A percentile compares a stretch with the other conserved stretches of the same genome.
Evolutionary conservation across 2,329 filamentous ascomycete genomes (phyloP).

Genomic region (Pseudonectria foliicola): DNA sequence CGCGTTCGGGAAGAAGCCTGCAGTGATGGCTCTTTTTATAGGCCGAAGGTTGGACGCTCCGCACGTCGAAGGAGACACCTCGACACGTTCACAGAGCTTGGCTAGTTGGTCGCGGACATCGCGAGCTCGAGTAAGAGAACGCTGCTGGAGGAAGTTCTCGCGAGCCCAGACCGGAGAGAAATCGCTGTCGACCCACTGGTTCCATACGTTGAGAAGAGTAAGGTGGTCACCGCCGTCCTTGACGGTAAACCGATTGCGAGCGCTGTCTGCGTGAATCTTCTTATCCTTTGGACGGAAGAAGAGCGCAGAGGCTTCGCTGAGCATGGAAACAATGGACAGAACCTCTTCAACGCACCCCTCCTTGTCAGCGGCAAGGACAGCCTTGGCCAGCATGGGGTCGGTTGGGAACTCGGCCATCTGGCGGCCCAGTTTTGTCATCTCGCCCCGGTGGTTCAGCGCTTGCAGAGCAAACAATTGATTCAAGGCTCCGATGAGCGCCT

Average conservation of each 20-base stretch:
- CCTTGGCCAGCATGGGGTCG: slow-evolving; percentile 84
- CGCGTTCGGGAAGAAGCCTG: slow-evolving; percentile 92
- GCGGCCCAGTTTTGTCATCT: slow-evolving; percentile 82
- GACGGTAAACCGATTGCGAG: slow-evolving; percentile 78
- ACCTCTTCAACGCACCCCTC: slow-evolving; percentile 93
- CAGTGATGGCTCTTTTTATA: slow-evolving; percentile 80
- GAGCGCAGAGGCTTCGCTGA: slow-evolving; percentile 77
- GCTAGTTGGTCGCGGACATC: slow-evolving; percentile 89
- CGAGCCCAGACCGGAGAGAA: slow-evolving; percentile 81
- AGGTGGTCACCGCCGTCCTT: slow-evolving; percentile 88
- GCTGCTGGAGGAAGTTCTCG: slow-evolving; percentile 91
- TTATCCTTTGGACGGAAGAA: slow-evolving; percentile 97
- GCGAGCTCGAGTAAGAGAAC: slow-evolving; percentile 78
- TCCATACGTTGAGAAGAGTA: slow-evolving; percentile 86
- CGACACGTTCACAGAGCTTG: slow-evolving; percentile 88
- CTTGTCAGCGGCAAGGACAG: slow-evolving; percentile 80
- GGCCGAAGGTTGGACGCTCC: slow-evolving; percentile 64
- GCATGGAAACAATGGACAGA: slow-evolving; percentile 87
- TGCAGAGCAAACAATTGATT: slow-evolving; percentile 90
- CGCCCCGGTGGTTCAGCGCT: slow-evolving; percentile 79
- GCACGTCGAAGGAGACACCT: slow-evolving; percentile 64
- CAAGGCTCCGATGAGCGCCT: slow-evolving; percentile 80
- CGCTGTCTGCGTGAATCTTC: slow-evolving; percentile 90
- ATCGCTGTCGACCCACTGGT: slow-evolving; percentile 89
- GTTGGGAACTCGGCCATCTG: slow-evolving; percentile 95